Percentiles rank a stretch among this genome's conserved stretches.
Conservation (phyloP, 306 rosid species). For the Elaeagnus macrophylla region DNA sequence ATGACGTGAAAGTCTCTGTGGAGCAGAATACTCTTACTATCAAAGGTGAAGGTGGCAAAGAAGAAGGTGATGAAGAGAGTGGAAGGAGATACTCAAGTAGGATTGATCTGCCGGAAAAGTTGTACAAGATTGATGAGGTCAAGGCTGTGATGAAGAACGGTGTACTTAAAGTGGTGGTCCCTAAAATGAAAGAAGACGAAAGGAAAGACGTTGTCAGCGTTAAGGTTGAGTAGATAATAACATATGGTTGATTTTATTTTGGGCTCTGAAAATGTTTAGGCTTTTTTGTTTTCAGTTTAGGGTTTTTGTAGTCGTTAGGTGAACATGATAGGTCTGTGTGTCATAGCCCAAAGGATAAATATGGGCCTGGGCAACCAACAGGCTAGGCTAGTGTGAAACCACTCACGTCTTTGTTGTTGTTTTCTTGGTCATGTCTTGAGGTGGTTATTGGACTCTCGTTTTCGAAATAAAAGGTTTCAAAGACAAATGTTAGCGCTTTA, state of each 20-base stretch:
- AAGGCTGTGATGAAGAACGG: slow-evolving; percentile 31
- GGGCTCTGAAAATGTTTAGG: neutral
- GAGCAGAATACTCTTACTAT: slow-evolving; percentile 18
- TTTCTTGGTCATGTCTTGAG: too few species aligned
- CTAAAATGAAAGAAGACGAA: slow-evolving; percentile 20
- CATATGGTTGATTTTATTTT: neutral
- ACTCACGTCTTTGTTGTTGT: too few species aligned
- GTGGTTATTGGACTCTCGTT: too few species aligned
- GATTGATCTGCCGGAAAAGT: slow-evolving; percentile 20
- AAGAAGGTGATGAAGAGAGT: neutral
- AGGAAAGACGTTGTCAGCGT: slow-evolving; percentile 17
- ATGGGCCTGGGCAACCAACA: too few species aligned
- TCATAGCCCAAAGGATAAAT: too few species aligned
- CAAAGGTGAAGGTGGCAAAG: slow-evolving; percentile 17
- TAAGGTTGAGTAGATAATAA: slow-evolving; percentile 6
- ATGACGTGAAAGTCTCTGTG: slow-evolving; percentile 20
- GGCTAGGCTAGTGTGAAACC: too few species aligned
- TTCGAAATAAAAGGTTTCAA: too few species aligned
- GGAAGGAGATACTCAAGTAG: slow-evolving; percentile 14
- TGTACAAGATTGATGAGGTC: slow-evolving; percentile 11
- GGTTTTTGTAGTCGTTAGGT: too few species aligned
- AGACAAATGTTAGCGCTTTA: too few species aligned
- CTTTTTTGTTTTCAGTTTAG: too few species aligned
- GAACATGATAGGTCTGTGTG: too few species aligned
- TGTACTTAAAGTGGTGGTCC: slow-evolving; percentile 17